A percentile compares a stretch with the other conserved stretches of the same genome.
Conservation (phyloP, 2,329 filamentous ascomycete species). For the Aspergillus floridensis region DNA sequence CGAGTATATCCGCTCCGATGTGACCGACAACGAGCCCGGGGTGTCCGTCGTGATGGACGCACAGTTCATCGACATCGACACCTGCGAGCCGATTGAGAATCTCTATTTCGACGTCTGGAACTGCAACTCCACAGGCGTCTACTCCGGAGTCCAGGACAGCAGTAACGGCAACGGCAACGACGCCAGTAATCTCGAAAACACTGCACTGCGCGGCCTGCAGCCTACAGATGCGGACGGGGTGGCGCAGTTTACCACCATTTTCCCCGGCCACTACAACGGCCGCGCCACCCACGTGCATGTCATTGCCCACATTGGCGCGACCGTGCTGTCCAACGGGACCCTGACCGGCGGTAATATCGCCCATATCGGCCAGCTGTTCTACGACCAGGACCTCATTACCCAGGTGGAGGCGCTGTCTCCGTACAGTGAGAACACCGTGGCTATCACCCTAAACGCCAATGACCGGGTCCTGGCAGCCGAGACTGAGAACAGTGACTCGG, state of each 20-base stretch:
- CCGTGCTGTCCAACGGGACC: conserved; percentile 29
- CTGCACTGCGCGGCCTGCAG: conserved; percentile 46
- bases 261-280: conserved; percentile 47
- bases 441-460: conserved; percentile 15
- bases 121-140: conserved; percentile 35
- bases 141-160: conserved; percentile 30
- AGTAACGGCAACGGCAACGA: conserved; percentile 29
- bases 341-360: conserved; percentile 51
- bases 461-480: conserved; percentile 17
- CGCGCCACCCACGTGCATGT: conserved; percentile 33
- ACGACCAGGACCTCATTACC: conserved; percentile 55
- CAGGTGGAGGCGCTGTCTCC: conserved; percentile 49
- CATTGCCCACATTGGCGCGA: conserved; percentile 29
- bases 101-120: conserved; percentile 38
- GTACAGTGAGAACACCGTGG: conserved; percentile 21
- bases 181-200: conserved; percentile 30
- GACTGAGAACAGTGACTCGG: conserved; percentile 15
- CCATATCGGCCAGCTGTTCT: conserved; percentile 64
- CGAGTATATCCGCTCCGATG: conserved; percentile 38
- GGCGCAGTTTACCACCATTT: conserved; percentile 41
- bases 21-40: conserved; percentile 36
- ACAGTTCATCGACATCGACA: conserved; percentile 41
- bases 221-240: conserved; percentile 43
- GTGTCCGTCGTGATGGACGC: conserved; percentile 40
- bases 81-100: conserved; percentile 40